These are phyloP conservation scores for Zygoascus tannicola DNA, from an alignment of 805 yeast species.

Conservation along the genomic window DNA sequence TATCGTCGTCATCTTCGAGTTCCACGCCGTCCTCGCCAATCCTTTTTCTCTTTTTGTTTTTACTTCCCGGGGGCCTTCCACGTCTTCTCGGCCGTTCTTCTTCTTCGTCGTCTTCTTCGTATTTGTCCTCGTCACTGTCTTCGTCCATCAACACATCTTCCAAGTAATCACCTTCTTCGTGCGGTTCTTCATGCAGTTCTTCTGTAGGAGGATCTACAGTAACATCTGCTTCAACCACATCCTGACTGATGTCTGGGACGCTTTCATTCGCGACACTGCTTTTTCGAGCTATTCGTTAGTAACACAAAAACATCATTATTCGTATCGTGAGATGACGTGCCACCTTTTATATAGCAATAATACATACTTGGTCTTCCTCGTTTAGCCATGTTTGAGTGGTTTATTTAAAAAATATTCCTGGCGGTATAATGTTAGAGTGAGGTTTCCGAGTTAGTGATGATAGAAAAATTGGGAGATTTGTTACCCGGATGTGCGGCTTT, in stretches of 20 bases:
- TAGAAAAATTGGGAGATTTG: neutral
- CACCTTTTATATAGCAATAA: too few relatives aligned
- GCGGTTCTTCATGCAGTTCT: neutral
- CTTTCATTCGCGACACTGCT: neutral
- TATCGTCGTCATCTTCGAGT: slow-evolving; percentile 12
- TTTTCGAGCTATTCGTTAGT: slow-evolving; percentile 1
- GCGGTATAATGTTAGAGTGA: neutral
- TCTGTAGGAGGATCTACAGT: too few relatives aligned
- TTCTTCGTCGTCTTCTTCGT: slow-evolving; percentile 23
- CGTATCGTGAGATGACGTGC: too few relatives aligned
- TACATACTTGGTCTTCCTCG: slow-evolving; percentile 13
- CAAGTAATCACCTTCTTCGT: slow-evolving; percentile 19
- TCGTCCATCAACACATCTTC: slow-evolving; percentile 27
- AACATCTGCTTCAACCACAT: too few relatives aligned
- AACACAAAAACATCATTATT: too few relatives aligned
- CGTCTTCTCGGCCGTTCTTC: slow-evolving; percentile 16
- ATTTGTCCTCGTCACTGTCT: slow-evolving; percentile 21
- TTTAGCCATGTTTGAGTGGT: neutral
- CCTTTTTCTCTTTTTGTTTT: slow-evolving; percentile 19
- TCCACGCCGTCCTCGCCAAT: neutral
- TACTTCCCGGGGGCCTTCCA: slow-evolving; percentile 29
- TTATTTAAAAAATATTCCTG: neutral
- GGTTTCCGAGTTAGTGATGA: neutral
- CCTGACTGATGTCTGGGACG: too few relatives aligned
- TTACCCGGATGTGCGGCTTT: neutral